Evolutionary conservation across 306 rosid species (phyloP), one percentile per base, ranked within the genome.

Genomic region (Canavalia gladiata): DNA sequence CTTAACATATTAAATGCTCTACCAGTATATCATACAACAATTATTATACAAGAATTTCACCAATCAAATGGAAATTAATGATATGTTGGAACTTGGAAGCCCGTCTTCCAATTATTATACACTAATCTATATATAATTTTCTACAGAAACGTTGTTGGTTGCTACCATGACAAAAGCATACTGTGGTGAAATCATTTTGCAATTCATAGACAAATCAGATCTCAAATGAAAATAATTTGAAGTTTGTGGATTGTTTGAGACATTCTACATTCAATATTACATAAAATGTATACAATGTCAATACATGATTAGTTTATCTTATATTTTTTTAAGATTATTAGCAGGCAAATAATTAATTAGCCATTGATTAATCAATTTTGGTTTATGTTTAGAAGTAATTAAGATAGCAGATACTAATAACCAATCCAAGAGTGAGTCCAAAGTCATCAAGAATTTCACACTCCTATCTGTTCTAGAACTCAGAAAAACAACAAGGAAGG

Each of bases 71-170:
- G 10, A 30, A 37, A 41, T 3, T 39, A 13, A 13, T 39, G n/a
- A 65, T 7, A 7, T 18, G 4, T 37, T 64, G 39, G 31, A 39
- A 64, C 25, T 18, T 64, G 13, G 34, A 65, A n/a, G 33, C 31
- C 34, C 41, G 5, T n/a, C 34, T 18, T 37, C 70, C 70, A 64
- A 64, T 64, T 64, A 12, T 39, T 64, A 6, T 41, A 35, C 47
- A 63, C 45, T 39, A 6, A 1, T 56, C 6, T 37, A 63, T 49
- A 72, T 35, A 51, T 51, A 77, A 55, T 78, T 39, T 64, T 64
- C 39, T 37, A 64, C 54, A 65, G 13, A 46, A 9, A 76, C 25
- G 39, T 6, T 31, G 6, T 7, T 33, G 49, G 58, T 43, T 30
- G 35, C 37, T 25, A 35, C 31, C 37, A 57, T 29, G 7, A 57